Evolutionary conservation across 1,139 yeast species (phyloP).

Genomic region (Suhomyces taliae): DNA sequence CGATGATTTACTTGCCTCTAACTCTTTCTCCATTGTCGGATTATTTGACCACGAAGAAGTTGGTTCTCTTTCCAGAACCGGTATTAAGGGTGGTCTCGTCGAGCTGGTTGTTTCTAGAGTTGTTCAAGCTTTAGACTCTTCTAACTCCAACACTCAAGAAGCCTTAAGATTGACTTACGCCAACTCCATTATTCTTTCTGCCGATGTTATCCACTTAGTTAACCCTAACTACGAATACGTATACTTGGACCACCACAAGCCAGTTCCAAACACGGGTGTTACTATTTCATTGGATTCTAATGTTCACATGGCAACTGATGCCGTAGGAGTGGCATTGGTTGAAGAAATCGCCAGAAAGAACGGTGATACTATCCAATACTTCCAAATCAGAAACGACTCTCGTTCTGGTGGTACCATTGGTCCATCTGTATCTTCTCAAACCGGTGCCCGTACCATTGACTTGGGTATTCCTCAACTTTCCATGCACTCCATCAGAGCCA

Average conservation of each 20-base stretch:
- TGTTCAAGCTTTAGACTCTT: slow-evolving; percentile 18
- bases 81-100: slow-evolving; percentile 55
- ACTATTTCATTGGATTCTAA: slow-evolving; percentile 72
- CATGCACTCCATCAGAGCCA: slow-evolving; percentile 81
- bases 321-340: slow-evolving; percentile 63
- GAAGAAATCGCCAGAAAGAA: slow-evolving; percentile 64
- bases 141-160: slow-evolving; percentile 24
- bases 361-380: slow-evolving; percentile 64
- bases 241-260: slow-evolving; percentile 72
- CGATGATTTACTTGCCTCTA: slow-evolving; percentile 22
- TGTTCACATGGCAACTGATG: slow-evolving; percentile 80
- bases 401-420: slow-evolving; percentile 84
- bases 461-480: slow-evolving; percentile 76
- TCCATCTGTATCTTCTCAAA: slow-evolving; percentile 59
- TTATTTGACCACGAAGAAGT: slow-evolving; percentile 65
- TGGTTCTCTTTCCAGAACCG: slow-evolving; percentile 60
- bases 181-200: slow-evolving; percentile 59
- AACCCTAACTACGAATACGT: slow-evolving; percentile 63
- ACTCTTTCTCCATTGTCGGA: slow-evolving; percentile 50
- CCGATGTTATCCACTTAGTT: slow-evolving; percentile 65
- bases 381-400: slow-evolving; percentile 70
- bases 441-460: slow-evolving; percentile 78
- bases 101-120: slow-evolving; percentile 45
- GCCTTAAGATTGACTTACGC: slow-evolving; percentile 41
- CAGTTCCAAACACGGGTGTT: slow-evolving; percentile 75